A percentile compares a stretch with the other conserved stretches of the same genome.
Evolutionary conservation across 352 stramenopile species (phyloP).

Genomic region (Pythium diclinum): DNA sequence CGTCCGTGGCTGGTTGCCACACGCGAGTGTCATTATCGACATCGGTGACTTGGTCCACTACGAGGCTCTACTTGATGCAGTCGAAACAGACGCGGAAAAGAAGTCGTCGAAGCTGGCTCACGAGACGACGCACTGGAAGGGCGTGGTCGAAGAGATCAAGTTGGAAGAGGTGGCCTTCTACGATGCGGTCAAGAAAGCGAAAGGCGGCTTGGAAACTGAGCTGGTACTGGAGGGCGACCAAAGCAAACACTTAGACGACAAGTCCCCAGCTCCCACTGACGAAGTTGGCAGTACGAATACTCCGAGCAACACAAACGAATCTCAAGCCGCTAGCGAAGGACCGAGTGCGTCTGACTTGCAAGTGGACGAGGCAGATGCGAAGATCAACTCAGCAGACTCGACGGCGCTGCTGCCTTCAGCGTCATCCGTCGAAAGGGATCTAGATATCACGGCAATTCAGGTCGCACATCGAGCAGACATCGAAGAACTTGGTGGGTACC

Average conservation of each 20-base stretch:
- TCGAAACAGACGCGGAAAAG: conserved; percentile 6
- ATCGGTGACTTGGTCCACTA: conserved; percentile 17
- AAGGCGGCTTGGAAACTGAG: not conserved
- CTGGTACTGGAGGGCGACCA: not conserved
- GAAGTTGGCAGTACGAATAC: not conserved
- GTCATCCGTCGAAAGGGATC: not conserved
- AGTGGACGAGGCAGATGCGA: not conserved
- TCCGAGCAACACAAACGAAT: no score
- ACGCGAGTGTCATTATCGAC: conserved; percentile 1
- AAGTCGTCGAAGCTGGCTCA: conserved; percentile 2
- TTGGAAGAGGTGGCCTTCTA: conserved; percentile 19
- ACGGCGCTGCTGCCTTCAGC: not conserved
- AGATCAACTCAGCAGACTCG: not conserved
- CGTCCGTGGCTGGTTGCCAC: conserved; percentile 8
- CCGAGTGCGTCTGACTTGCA: not conserved
- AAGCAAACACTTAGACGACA: not conserved
- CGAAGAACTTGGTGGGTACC: conserved; percentile 18
- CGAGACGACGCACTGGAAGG: conserved; percentile 2
- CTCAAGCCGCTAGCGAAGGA: not conserved
- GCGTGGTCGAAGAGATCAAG: conserved; percentile 18
- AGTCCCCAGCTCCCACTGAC: not conserved
- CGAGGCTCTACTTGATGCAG: conserved; percentile 12
- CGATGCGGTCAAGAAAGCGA: not conserved
- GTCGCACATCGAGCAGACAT: not conserved
- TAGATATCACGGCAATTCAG: not conserved